Conservation (phyloP, 345 rosid species). For the Pelargonium nanum region DNA sequence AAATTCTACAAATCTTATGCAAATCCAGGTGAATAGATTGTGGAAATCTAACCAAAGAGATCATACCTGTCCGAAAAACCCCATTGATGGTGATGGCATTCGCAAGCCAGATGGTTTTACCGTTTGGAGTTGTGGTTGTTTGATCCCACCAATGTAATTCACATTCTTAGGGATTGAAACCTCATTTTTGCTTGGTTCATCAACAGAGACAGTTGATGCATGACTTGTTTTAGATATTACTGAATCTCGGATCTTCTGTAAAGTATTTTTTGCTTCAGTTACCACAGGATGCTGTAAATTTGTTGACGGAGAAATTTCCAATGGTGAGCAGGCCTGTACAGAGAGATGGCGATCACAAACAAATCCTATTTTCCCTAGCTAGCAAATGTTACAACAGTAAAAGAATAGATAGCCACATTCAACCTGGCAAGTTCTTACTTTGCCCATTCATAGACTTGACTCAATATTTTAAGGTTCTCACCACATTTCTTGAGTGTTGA, state of each 20-base stretch:
- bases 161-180: slow-evolving; percentile 25
- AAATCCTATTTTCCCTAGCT: slow-evolving; percentile 10
- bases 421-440: background rate
- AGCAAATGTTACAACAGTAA: background rate
- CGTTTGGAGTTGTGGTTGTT: slow-evolving; percentile 22
- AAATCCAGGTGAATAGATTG: background rate
- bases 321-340: slow-evolving; percentile 33
- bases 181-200: slow-evolving; percentile 17
- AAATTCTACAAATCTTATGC: background rate
- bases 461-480: slow-evolving; percentile 22
- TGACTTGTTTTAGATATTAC: slow-evolving; percentile 19
- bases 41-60: background rate
- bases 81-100: slow-evolving; percentile 80
- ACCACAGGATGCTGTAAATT: slow-evolving; percentile 18
- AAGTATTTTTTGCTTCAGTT: slow-evolving; percentile 20
- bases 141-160: slow-evolving; percentile 15
- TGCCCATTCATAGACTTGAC: background rate
- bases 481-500: slow-evolving; percentile 45
- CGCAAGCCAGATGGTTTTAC: slow-evolving; percentile 79
- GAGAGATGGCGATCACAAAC: slow-evolving; percentile 6
- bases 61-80: slow-evolving; percentile 71
- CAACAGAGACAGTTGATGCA: slow-evolving; percentile 18
- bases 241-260: slow-evolving; percentile 24
- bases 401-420: slow-evolving; percentile 10
- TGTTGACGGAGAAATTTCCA: slow-evolving; percentile 24